Conservation (phyloP, 2,329 filamentous ascomycete species). For the Fusarium stilboides region DNA sequence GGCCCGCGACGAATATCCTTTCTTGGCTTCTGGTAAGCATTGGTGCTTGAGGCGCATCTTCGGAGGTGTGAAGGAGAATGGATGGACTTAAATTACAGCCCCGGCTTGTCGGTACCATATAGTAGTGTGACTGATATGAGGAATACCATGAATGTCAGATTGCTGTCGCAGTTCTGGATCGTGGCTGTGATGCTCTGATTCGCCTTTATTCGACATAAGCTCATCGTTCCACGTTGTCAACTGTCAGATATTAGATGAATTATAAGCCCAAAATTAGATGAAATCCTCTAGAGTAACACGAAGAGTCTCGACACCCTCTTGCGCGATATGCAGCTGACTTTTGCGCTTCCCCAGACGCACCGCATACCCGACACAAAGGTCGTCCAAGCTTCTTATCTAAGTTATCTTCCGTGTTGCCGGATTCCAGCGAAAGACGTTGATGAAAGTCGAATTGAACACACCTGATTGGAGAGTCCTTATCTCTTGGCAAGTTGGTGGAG, state of each 20-base stretch:
- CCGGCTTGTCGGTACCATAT: not conserved
- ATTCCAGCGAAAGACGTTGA: conserved; percentile 31
- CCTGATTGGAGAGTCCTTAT: conserved; percentile 52
- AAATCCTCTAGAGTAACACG: conserved; percentile 8
- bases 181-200: conserved; percentile 7
- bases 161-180: not conserved
- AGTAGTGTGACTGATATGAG: not conserved
- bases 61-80: not conserved
- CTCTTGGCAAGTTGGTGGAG: conserved; percentile 48
- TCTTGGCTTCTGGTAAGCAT: conserved; percentile 34
- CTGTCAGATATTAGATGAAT: conserved; percentile 7
- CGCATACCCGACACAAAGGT: conserved; percentile 32
- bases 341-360: conserved; percentile 43
- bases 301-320: conserved; percentile 28
- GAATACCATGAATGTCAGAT: not conserved
- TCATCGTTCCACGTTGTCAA: conserved; percentile 3
- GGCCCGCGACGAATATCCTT: conserved; percentile 26
- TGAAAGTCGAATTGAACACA: conserved; percentile 32
- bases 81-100: not conserved
- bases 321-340: conserved; percentile 12
- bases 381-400: conserved; percentile 43
- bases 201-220: conserved; percentile 10
- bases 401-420: conserved; percentile 17
- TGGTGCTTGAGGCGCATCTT: conserved; percentile 2
- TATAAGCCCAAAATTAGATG: conserved; percentile 15